These are phyloP conservation scores for Cyberlindnera suaveolens DNA, from an alignment of 805 yeast genomes.

Conservation along the genomic window DNA sequence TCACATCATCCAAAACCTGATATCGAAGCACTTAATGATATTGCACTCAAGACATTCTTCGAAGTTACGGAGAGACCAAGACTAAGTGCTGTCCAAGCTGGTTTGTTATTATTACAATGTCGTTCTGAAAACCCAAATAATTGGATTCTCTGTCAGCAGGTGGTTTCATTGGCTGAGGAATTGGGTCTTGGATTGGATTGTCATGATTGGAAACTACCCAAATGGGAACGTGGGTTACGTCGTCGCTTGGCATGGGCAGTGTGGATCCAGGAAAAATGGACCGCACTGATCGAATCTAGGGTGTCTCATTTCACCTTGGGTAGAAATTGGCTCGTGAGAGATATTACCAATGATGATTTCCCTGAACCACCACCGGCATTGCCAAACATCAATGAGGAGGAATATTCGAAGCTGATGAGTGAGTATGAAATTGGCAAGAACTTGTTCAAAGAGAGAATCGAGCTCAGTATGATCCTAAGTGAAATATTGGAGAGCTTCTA, in stretches of 20 bases:
- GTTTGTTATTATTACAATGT: constrained; percentile 64
- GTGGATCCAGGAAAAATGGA: constrained; percentile 89
- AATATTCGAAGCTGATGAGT: constrained; percentile 21
- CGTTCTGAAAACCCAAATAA: constrained; percentile 55
- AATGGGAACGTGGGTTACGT: constrained; percentile 90
- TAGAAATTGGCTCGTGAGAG: constrained; percentile 73
- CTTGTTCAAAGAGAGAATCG: constrained; percentile 61
- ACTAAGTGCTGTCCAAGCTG: constrained; percentile 88
- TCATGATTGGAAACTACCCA: constrained; percentile 84
- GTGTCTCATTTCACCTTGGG: constrained; percentile 76
- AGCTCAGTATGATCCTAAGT: constrained; percentile 59
- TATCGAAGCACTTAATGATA: constrained; percentile 57
- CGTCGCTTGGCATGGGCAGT: constrained; percentile 95
- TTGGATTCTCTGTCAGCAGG: constrained; percentile 83
- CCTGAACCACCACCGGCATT: constrained; percentile 51
- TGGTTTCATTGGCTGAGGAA: constrained; percentile 84
- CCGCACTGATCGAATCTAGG: constrained; percentile 70
- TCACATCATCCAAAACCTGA: constrained; percentile 77
- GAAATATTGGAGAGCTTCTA: constrained; percentile 70
- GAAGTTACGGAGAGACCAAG: constrained; percentile 84
- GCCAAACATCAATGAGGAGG: constrained; percentile 17
- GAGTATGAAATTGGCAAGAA: constrained; percentile 68
- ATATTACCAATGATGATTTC: constrained; percentile 65
- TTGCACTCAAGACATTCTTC: constrained; percentile 58
- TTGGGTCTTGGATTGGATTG: constrained; percentile 90